Base-by-base conservation (phyloP, 78 protist genomes). In the Cavenderia fasciculata region DNA sequence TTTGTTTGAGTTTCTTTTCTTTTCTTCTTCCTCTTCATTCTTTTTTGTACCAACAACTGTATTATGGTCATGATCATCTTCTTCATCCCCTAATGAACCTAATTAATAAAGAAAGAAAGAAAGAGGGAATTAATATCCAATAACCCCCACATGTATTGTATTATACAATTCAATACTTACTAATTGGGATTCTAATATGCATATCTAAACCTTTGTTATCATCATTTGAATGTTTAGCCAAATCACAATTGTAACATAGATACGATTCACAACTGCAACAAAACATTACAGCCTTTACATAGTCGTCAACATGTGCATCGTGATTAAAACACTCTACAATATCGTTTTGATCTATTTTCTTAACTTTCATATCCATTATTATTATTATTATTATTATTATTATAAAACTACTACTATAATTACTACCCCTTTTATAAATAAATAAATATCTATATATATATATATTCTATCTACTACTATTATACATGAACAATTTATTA, bases 181-280 rank as follows among this genome's bases (percentile, higher is more conserved):
- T 44, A 52, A 79, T 65, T 10, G 59, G 46, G 5, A 54, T 61
- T 36, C 76, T 44, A 21, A 79, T 79, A 10, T 79, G 74, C 61
- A 79, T 36, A 11, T 33, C 23, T 21, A 31, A 61, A 7, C 36
- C 21, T 33, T 61, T 6, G 33, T 44, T 18, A 47, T 47, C 87
- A n/a, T n/a, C 34, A 5, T 6, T 2, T 11, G 12, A 12, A 47
- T 75, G 86, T 34, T 46, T 59, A n/a, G 43, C 61, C n/a, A 23
- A n/a, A 75, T 79, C 88, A 40, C 88, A 79, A 18, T 52, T 79
- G 27, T 52, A 36, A 52, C 88, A 79, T 29, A 49, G 54, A 31
- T 79, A 79, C 5, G 11, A 19, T 18, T 79, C 76, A 65, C 88
- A 79, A 4, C 75, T 38, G 43, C 74, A 65, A 66, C 88, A 79